phyloP scores from a whole-genome alignment of 1,284 basidiomycete genomes.

The Flammula alnicola region DNA sequence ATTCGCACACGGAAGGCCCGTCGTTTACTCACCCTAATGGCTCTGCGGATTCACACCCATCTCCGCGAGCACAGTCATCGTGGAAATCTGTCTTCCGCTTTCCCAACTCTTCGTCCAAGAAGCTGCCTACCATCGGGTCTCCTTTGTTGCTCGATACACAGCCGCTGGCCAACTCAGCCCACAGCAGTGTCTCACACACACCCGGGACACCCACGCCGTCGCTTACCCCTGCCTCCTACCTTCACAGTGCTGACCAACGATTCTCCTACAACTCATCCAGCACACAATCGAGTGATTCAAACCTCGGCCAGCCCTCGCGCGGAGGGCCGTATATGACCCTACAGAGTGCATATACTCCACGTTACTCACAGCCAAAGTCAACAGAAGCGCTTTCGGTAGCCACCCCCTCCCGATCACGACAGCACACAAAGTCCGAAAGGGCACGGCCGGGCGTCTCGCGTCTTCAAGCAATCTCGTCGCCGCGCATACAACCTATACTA shows the following conservation, averaged over 20 bases:
- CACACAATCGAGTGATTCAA: constrained; percentile 70
- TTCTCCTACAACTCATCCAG: constrained; percentile 76
- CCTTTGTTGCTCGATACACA: constrained; percentile 42
- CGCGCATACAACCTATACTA: constrained; percentile 18
- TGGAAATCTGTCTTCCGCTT: constrained; percentile 72
- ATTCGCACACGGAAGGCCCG: constrained; percentile 24
- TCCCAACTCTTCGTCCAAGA: constrained; percentile 55
- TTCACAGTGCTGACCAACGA: constrained; percentile 54
- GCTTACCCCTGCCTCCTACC: constrained; percentile 53
- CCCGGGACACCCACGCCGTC: constrained; percentile 50
- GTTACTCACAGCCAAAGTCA: constrained; percentile 39
- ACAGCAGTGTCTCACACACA: constrained; percentile 36
- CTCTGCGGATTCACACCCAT: constrained; percentile 29
- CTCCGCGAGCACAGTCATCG: constrained; percentile 34
- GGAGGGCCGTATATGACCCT: constrained; percentile 38
- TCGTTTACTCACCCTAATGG: constrained; percentile 17
- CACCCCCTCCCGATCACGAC: constrained; percentile 41
- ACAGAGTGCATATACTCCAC: constrained; percentile 32
- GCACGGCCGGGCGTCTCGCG: constrained; percentile 42
- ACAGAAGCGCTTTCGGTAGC: constrained; percentile 39
- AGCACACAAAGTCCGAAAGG: constrained; percentile 64
- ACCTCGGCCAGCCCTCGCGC: constrained; percentile 35
- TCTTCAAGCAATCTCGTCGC: constrained; percentile 28
- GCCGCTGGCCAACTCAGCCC: constrained; percentile 40
- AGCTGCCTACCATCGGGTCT: constrained; percentile 39